Evolutionary conservation across 768 basidiomycete genomes (phyloP).

Genomic region (Hericium alpestre): DNA sequence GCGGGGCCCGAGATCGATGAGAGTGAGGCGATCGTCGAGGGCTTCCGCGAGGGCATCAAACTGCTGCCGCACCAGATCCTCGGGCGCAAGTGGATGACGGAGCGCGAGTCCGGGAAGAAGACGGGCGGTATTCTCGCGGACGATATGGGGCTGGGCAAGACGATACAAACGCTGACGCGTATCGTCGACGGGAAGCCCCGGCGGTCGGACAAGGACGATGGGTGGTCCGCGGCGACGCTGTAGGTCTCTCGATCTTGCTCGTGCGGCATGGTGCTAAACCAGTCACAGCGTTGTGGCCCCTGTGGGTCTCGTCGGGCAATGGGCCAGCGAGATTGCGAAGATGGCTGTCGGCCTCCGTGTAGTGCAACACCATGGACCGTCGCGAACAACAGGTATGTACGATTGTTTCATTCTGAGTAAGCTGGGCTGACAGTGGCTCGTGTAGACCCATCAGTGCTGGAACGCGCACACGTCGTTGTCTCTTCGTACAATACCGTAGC

Average conservation of each 20-base stretch:
- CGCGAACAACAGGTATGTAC: constrained; percentile 50
- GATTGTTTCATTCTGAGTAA: not conserved
- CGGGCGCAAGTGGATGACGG: constrained; percentile 80
- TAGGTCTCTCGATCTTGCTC: constrained; percentile 23
- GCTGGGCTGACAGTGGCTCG: too few relatives aligned
- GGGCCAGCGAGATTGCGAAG: constrained; percentile 76
- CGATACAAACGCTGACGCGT: constrained; percentile 80
- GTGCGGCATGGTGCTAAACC: not conserved
- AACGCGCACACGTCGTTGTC: constrained; percentile 59
- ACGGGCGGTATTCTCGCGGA: constrained; percentile 86
- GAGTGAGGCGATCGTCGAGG: constrained; percentile 62
- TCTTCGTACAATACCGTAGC: constrained; percentile 83
- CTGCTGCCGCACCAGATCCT: constrained; percentile 84
- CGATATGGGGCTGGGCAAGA: constrained; percentile 85
- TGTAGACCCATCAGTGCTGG: constrained; percentile 44
- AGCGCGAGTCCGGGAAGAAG: constrained; percentile 70
- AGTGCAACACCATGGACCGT: constrained; percentile 73
- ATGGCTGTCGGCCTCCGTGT: constrained; percentile 60
- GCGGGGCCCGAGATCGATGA: constrained; percentile 42
- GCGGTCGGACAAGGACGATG: constrained; percentile 58
- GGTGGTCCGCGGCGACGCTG: constrained; percentile 66
- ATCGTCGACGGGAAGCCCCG: constrained; percentile 75
- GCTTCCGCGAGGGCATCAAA: constrained; percentile 58
- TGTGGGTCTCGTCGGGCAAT: constrained; percentile 79
- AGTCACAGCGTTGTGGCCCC: constrained; percentile 71